Conservation (phyloP, 495 filamentous ascomycete genomes). For the Aspergillus nidulans region DNA sequence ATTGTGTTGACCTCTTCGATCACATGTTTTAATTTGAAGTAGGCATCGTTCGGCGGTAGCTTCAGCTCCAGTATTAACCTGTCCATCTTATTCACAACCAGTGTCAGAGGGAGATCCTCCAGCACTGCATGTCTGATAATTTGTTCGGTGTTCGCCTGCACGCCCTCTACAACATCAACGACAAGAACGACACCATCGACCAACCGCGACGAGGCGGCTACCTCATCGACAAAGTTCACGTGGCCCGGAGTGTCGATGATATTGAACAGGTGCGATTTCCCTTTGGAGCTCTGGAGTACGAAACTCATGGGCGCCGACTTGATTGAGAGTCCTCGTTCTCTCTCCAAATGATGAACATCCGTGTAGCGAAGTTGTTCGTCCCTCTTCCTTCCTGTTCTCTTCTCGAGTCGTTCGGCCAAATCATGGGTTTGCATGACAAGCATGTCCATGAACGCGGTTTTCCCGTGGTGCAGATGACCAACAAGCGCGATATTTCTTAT, state of each 20-base stretch:
- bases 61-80: constrained; percentile 91
- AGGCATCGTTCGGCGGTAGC: constrained; percentile 90
- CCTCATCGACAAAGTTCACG: constrained; percentile 97
- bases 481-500: constrained; percentile 87
- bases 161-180: constrained; percentile 96
- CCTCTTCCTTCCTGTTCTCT: constrained; percentile 70
- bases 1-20: constrained; percentile 96
- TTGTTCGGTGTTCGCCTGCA: constrained; percentile 93
- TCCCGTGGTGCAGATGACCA: constrained; percentile 94
- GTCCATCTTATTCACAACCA: constrained; percentile 97
- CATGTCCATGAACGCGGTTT: constrained; percentile 99
- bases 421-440: constrained; percentile 92
- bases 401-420: constrained; percentile 69
- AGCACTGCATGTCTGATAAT: constrained; percentile 94
- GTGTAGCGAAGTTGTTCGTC: constrained; percentile 95
- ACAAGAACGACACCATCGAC: constrained; percentile 90
- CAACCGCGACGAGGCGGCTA: constrained; percentile 79
- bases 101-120: constrained; percentile 80
- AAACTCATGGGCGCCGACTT: constrained; percentile 94
- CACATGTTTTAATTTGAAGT: constrained; percentile 97
- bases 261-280: constrained; percentile 95
- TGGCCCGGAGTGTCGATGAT: constrained; percentile 95
- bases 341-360: constrained; percentile 82
- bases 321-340: constrained; percentile 86
- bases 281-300: constrained; percentile 77